These are phyloP conservation scores for Huntiella decipiens DNA, from an alignment of 2,329 filamentous ascomycete genomes.

Conservation along the genomic window DNA sequence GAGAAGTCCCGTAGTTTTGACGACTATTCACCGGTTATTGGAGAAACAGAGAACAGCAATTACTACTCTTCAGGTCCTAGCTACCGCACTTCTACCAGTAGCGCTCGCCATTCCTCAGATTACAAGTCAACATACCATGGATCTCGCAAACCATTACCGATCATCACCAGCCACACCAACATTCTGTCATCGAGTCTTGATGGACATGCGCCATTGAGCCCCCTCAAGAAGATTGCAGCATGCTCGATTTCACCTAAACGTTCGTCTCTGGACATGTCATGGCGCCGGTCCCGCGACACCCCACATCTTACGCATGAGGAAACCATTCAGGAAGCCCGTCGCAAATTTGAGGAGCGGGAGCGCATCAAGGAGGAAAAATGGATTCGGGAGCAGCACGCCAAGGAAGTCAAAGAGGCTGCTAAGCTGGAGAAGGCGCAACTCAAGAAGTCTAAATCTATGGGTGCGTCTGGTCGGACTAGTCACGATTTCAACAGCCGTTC, in stretches of 20 bases:
- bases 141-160: constrained; percentile 23
- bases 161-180: constrained; percentile 28
- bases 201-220: constrained; percentile 12
- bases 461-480: constrained; percentile 13
- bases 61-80: constrained; percentile 4
- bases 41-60: constrained; percentile 29
- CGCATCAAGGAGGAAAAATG: constrained; percentile 43
- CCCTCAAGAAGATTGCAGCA: constrained; percentile 20
- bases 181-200: constrained; percentile 18
- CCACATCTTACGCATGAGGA: constrained; percentile 34
- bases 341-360: constrained; percentile 44
- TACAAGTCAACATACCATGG: constrained; percentile 13
- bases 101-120: constrained; percentile 6
- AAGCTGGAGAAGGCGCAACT: constrained; percentile 28
- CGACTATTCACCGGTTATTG: constrained; percentile 37
- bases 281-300: constrained; percentile 28
- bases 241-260: constrained; percentile 33
- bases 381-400: constrained; percentile 37
- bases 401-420: constrained; percentile 37
- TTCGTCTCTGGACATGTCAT: constrained; percentile 37
- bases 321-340: constrained; percentile 40
- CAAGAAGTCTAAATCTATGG: constrained; percentile 22
- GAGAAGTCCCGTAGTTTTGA: constrained; percentile 19
- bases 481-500: constrained; percentile 5
- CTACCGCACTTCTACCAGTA: constrained; percentile 6